These are phyloP conservation scores for Coemansia sp. DNA, from an alignment of 192 early-diverging fungal genomes.

Conservation along the genomic window DNA sequence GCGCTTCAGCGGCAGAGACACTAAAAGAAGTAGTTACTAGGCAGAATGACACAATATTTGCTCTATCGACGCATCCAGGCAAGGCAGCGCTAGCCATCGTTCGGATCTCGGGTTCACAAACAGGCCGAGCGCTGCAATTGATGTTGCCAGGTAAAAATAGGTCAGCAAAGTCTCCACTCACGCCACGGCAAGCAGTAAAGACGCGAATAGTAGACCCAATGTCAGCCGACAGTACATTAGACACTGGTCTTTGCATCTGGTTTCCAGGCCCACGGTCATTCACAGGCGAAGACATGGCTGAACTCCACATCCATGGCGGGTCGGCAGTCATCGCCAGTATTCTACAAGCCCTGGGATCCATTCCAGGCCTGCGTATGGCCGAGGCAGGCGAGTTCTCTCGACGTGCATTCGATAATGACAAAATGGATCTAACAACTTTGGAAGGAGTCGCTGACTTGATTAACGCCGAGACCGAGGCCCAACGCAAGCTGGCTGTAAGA, in stretches of 20 bases:
- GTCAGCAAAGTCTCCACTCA: background rate
- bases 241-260: slow-evolving; percentile 57
- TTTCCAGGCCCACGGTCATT: slow-evolving; percentile 62
- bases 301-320: slow-evolving; percentile 78
- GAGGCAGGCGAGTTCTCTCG: slow-evolving; percentile 76
- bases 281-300: slow-evolving; percentile 76
- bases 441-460: slow-evolving; percentile 76
- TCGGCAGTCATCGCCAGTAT: slow-evolving; percentile 66
- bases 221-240: slow-evolving; percentile 53
- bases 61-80: slow-evolving; percentile 70
- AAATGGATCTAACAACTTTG: slow-evolving; percentile 70
- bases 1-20: background rate
- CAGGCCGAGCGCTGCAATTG: slow-evolving; percentile 35
- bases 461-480: slow-evolving; percentile 80
- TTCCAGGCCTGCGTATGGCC: slow-evolving; percentile 63
- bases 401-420: slow-evolving; percentile 75
- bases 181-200: slow-evolving; percentile 13
- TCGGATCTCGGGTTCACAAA: slow-evolving; percentile 66
- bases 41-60: slow-evolving; percentile 68
- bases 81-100: slow-evolving; percentile 81
- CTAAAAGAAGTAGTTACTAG: background rate
- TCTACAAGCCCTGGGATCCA: slow-evolving; percentile 54
- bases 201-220: slow-evolving; percentile 35
- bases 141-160: slow-evolving; percentile 10
- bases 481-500: slow-evolving; percentile 65